Base-by-base conservation (phyloP, 2,329 filamentous ascomycete species). In the Eurotiales sp. region DNA sequence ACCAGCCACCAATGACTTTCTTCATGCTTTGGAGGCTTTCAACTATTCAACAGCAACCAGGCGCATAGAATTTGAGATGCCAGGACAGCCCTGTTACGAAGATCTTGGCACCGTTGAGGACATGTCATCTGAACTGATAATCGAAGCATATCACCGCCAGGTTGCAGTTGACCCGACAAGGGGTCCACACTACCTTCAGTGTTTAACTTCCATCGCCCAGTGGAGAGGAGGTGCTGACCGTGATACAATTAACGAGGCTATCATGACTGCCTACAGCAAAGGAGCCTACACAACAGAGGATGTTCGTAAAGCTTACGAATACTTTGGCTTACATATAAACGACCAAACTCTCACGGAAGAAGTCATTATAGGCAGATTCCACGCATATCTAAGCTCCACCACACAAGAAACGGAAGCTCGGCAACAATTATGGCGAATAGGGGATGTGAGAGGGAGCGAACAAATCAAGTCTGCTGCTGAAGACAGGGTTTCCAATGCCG, bases 111-210 rank as follows among this genome's bases (percentile, higher is more conserved):
- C 77, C 12, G 64, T 83, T 8, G 76, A 78, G 34, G 79, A 86
- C 60, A 86, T 87, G 64, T 76, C 80, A 4, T 82, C 87, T 59
- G 61, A 70, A 1, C 67, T 84, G n/a, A 68, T 89, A 15, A 68
- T 76, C 23, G 86, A 83, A 64, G 81, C 83, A 3, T 88, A 82
- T 61, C 73, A 81, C 21, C 74, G 79, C 29, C 85, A 88, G 67
- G 70, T 76, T 21, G 63, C 70, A 8, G 77, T 75, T 46, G 82
- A 88, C 62, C 74, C 77, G 17, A 56, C 59, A 17, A 79, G 80
- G 54, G 70, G 72, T 15, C 68, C 82, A 2, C 81, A 82, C 61
- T 88, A 87, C 63, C 76, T 87, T 54, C 79, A 85, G 64, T 85
- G 81, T 59, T 71, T 89, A n/a, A 75, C 79, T 57, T 72, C 77